phyloP scores from a whole-genome alignment of 2,329 filamentous ascomycete genomes.

The Chalaropsis ovoidea region DNA sequence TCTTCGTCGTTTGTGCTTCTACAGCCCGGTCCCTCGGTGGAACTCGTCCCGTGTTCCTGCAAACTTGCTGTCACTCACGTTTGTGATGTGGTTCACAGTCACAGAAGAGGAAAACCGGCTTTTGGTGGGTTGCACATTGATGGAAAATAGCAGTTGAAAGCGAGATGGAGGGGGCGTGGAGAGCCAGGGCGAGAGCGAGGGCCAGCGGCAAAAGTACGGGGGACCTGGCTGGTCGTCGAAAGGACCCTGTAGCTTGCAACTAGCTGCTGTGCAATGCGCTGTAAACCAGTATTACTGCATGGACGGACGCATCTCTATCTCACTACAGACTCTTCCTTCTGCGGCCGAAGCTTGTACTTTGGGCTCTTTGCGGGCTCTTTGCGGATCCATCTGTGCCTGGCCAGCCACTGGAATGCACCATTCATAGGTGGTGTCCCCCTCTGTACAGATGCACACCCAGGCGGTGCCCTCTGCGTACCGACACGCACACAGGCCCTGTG shows the following conservation, averaged over 20 bases:
- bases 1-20: not conserved
- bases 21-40: not conserved
- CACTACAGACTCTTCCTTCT: slow-evolving; percentile 3
- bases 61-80: not conserved
- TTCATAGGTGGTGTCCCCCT: not conserved
- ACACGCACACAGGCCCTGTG: not conserved
- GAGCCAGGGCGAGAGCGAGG: not conserved
- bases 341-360: not conserved
- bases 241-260: not conserved
- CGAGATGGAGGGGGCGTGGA: slow-evolving; percentile 3
- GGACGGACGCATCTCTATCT: not conserved
- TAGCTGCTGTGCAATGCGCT: not conserved
- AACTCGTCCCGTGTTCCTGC: not conserved
- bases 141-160: not conserved
- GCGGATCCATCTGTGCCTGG: not conserved
- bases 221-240: not conserved
- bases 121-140: not conserved
- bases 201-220: not conserved
- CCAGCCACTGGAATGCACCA: not conserved
- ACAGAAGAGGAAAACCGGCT: not conserved
- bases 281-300: not conserved
- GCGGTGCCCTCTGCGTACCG: not conserved
- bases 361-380: not conserved
- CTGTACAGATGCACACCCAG: slow-evolving; percentile 1
- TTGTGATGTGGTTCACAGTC: not conserved